Base-by-base conservation (phyloP, 805 yeast genomes). In the Isabelozyma rhagii region DNA sequence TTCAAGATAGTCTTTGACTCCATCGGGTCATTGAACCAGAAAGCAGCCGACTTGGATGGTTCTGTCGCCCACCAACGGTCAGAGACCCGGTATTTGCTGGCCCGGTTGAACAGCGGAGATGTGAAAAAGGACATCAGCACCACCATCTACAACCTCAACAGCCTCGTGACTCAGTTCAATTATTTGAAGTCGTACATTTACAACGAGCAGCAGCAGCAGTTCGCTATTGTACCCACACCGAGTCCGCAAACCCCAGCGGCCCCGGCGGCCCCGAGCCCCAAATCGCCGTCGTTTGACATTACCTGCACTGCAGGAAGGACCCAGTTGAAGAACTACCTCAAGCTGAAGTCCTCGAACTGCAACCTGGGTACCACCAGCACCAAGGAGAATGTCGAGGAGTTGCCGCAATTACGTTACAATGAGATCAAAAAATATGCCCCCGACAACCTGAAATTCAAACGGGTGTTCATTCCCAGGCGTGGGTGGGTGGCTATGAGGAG, bases 401-500 rank as follows among this genome's bases (percentile, higher is more conserved):
- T 21, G 25, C 25, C 25, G 25, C 25, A 5, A 21, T 21, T 31
- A 31, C 36, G 36, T 4, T n/a, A 34, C 31, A 43, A 11, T 29
- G 21, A 34, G 40, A 49, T 58, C 39, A 54, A 51, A 10, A 57
- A 50, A 14, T 31, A 36, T 15, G 79, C 74, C 52, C 61, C 59
- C 39, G 61, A 68, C 41, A 80, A 80, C 0, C 70, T 67, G 41
- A 71, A 68, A 5, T 72, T 69, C 46, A 66, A 77, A 44, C 57
- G 85, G 34, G 57, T 78, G 2, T 77, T 72, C 51, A 66, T 80
- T 31, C 82, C 81, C 1, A 75, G 74, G 9, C 59, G 74, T 41
- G 84, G 85, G 0, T 80, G 85, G 85, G 63, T 75, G 0, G 60
- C 78, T 8, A 54, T 64, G n/a, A 64, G 56, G 45, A 51, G 45